A percentile compares a stretch with the other conserved stretches of the same genome.
phyloP scores from a whole-genome alignment of 169 alveolate species.

The Plasmodium blacklocki region DNA sequence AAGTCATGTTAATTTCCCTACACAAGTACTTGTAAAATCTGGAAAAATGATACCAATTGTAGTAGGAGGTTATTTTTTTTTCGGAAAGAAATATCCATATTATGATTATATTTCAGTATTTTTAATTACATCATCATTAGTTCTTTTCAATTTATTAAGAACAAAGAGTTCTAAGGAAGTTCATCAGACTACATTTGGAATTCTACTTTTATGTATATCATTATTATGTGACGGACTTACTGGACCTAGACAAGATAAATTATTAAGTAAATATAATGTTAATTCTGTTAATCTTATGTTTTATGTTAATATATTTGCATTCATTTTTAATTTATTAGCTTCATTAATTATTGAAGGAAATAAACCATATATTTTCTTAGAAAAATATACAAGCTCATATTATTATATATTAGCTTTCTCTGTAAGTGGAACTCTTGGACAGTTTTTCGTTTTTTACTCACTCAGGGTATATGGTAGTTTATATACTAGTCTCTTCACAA shows the following conservation, averaged over 20 bases:
- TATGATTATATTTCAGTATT: constrained; percentile 90
- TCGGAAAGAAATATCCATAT: constrained; percentile 91
- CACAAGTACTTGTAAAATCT: constrained; percentile 92
- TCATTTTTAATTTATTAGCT: constrained; percentile 79
- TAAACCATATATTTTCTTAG: constrained; percentile 81
- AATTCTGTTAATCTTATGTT: constrained; percentile 89
- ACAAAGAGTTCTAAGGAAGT: constrained; percentile 75
- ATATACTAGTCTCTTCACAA: constrained; percentile 91
- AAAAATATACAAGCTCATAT: constrained; percentile 74
- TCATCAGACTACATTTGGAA: constrained; percentile 87
- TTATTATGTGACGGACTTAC: constrained; percentile 92
- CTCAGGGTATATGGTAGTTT: constrained; percentile 91
- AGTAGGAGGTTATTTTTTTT: constrained; percentile 89
- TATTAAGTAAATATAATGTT: constrained; percentile 85
- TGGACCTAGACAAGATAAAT: constrained; percentile 93
- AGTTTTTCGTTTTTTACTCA: constrained; percentile 89
- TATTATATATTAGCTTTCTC: constrained; percentile 83
- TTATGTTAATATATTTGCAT: constrained; percentile 87
- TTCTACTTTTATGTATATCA: constrained; percentile 86
- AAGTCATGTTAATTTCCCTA: constrained; percentile 90
- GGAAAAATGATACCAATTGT: constrained; percentile 94
- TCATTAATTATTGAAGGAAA: constrained; percentile 88
- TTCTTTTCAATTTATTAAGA: constrained; percentile 87
- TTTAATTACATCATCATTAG: constrained; percentile 88
- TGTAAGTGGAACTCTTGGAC: constrained; percentile 91